A percentile compares a stretch with the other conserved stretches of the same genome.
phyloP scores from a whole-genome alignment of 2,329 filamentous ascomycete species.

The Paramyrothecium roridum region DNA sequence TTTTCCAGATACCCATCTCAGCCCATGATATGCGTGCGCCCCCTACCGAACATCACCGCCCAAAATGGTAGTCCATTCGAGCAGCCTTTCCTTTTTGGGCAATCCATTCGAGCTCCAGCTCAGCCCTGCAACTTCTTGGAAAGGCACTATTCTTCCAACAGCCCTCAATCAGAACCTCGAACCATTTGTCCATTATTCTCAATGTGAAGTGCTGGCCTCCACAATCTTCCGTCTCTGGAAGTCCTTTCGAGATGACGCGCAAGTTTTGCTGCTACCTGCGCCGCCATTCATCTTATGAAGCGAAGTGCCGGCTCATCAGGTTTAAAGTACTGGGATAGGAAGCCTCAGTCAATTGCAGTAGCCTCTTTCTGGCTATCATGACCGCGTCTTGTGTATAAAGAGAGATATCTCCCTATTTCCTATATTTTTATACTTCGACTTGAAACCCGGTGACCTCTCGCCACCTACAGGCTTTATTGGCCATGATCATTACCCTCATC shows the following conservation, averaged over 20 bases:
- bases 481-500: neutral
- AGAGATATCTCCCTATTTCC: neutral
- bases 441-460: neutral
- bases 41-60: no score
- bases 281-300: no score
- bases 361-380: no score
- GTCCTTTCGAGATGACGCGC: neutral
- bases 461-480: neutral
- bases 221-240: slow-evolving; percentile 1
- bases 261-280: no score
- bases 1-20: no score
- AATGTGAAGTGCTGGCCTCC: neutral
- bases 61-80: no score
- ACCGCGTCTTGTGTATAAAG: no score
- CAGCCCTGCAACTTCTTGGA: neutral
- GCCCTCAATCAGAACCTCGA: neutral
- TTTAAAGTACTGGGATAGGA: no score
- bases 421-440: neutral
- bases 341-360: no score
- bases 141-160: neutral
- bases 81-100: slow-evolving; percentile 7
- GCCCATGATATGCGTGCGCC: no score
- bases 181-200: neutral
- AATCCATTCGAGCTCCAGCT: slow-evolving; percentile 16
- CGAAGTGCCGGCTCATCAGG: no score